A percentile compares a stretch with the other conserved stretches of the same genome.
These are phyloP conservation scores for Zopfia rhizophila DNA, from an alignment of 2,329 filamentous ascomycete species.

Conservation along the genomic window DNA sequence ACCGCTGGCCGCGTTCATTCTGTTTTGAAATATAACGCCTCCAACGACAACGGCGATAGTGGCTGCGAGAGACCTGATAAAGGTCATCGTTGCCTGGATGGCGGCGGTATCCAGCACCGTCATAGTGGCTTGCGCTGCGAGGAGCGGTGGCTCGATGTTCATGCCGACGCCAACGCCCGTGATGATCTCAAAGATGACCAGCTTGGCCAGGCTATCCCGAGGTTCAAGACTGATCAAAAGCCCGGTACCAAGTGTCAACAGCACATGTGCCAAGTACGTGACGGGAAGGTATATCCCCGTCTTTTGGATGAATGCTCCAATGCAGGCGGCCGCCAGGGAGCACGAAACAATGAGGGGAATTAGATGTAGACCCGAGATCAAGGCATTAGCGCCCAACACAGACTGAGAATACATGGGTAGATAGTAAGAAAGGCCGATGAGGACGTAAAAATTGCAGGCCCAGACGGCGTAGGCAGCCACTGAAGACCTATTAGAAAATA, in stretches of 20 bases:
- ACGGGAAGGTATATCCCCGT: constrained; percentile 45
- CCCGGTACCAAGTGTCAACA: constrained; percentile 26
- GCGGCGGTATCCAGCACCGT: constrained; percentile 53
- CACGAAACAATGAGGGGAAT: constrained; percentile 63
- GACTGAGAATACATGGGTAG: constrained; percentile 77
- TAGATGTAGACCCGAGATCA: constrained; percentile 66
- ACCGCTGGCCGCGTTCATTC: constrained; percentile 66
- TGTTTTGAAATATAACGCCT: constrained; percentile 59
- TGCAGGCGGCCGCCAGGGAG: constrained; percentile 52
- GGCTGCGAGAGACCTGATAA: constrained; percentile 52
- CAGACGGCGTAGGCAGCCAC: constrained; percentile 28
- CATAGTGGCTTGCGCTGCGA: constrained; percentile 59
- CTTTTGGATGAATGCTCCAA: constrained; percentile 56
- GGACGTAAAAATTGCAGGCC: constrained; percentile 56
- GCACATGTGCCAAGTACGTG: constrained; percentile 21
- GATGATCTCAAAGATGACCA: constrained; percentile 60
- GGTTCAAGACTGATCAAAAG: constrained; percentile 24
- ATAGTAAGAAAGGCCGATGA: constrained; percentile 72
- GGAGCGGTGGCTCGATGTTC: constrained; percentile 62
- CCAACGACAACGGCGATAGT: constrained; percentile 57
- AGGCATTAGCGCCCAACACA: constrained; percentile 66
- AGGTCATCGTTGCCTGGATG: constrained; percentile 59
- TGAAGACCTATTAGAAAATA: constrained; percentile 71
- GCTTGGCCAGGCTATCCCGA: constrained; percentile 21
- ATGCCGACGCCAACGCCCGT: constrained; percentile 59